Conservation (phyloP, 2,329 filamentous ascomycete species). For the Cryphonectria parasitica region DNA sequence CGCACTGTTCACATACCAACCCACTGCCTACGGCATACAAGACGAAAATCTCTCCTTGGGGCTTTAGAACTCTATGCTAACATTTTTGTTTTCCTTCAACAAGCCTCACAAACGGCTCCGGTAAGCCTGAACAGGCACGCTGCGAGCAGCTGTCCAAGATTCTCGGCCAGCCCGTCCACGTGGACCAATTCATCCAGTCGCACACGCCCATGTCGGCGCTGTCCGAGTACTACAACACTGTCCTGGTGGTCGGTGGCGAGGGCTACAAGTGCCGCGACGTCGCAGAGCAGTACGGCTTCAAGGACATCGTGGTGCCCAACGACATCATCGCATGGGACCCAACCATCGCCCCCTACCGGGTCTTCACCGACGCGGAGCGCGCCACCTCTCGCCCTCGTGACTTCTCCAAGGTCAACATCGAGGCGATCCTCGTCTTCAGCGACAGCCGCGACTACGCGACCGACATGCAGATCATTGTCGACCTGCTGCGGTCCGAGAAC, state of each 20-base stretch:
- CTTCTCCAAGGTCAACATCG: conserved; percentile 72
- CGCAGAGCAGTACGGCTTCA: conserved; percentile 74
- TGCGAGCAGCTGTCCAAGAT: conserved; percentile 70
- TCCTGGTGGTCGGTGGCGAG: conserved; percentile 76
- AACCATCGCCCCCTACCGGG: conserved; percentile 69
- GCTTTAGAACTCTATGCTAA: background rate
- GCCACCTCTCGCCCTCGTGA: conserved; percentile 70
- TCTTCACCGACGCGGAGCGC: conserved; percentile 70
- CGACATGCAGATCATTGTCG: conserved; percentile 77
- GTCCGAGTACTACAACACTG: conserved; percentile 76
- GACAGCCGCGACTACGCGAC: conserved; percentile 76
- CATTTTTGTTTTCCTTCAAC: background rate
- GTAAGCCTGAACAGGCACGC: conserved; percentile 69
- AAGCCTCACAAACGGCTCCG: conserved; percentile 70
- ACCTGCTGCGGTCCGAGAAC: conserved; percentile 70
- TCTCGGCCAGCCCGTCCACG: conserved; percentile 65
- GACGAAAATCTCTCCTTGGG: too few species aligned
- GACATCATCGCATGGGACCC: conserved; percentile 73
- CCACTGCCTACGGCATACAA: too few species aligned
- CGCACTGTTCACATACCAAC: too few species aligned
- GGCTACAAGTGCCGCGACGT: conserved; percentile 75
- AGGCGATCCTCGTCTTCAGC: conserved; percentile 76
- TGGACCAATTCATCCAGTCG: conserved; percentile 77
- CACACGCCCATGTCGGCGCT: conserved; percentile 79
- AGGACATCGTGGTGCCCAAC: conserved; percentile 73